Percentiles rank a stretch among this genome's conserved stretches.
phyloP scores from a whole-genome alignment of 805 yeast species.

The Ogataea trehaloabstinens region DNA sequence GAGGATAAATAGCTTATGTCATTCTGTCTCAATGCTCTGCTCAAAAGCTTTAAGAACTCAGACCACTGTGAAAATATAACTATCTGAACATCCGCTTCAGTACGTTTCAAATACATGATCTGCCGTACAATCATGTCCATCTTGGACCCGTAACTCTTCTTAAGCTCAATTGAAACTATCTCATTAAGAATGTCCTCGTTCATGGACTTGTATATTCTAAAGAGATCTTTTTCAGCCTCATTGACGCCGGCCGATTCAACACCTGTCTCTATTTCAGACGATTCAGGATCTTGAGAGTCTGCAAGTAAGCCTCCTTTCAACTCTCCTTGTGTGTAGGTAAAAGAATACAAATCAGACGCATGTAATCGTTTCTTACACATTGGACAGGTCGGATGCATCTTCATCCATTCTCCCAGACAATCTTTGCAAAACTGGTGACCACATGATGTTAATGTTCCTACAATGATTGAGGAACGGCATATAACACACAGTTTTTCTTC shows the following conservation, averaged over 20 bases:
- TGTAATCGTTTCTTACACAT: constrained; percentile 64
- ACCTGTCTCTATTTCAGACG: constrained; percentile 23
- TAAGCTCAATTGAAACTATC: constrained; percentile 43
- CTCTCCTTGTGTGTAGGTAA: constrained; percentile 57
- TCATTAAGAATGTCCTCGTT: constrained; percentile 40
- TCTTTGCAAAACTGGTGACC: constrained; percentile 89
- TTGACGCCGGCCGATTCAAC: constrained; percentile 4
- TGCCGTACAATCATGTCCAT: constrained; percentile 80
- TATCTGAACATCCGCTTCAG: constrained; percentile 68
- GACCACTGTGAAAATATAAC: constrained; percentile 90
- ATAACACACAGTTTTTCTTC: constrained; percentile 65
- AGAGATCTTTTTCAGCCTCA: constrained; percentile 32
- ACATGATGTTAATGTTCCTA: constrained; percentile 83
- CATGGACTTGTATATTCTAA: constrained; percentile 45
- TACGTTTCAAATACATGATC: constrained; percentile 56
- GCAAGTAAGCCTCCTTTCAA: constrained; percentile 45
- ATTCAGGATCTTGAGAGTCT: constrained; percentile 12
- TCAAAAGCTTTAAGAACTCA: constrained; percentile 64
- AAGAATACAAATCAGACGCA: constrained; percentile 58
- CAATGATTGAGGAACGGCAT: constrained; percentile 65
- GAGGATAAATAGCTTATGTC: constrained; percentile 59
- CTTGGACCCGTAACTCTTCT: constrained; percentile 73
- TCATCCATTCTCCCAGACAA: constrained; percentile 73
- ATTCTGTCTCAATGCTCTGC: constrained; percentile 60
- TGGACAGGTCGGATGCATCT: constrained; percentile 63